Percentiles rank a stretch among this genome's conserved stretches.
Evolutionary conservation across 116 monocot species (phyloP).

Genomic region (Zostera marina): DNA sequence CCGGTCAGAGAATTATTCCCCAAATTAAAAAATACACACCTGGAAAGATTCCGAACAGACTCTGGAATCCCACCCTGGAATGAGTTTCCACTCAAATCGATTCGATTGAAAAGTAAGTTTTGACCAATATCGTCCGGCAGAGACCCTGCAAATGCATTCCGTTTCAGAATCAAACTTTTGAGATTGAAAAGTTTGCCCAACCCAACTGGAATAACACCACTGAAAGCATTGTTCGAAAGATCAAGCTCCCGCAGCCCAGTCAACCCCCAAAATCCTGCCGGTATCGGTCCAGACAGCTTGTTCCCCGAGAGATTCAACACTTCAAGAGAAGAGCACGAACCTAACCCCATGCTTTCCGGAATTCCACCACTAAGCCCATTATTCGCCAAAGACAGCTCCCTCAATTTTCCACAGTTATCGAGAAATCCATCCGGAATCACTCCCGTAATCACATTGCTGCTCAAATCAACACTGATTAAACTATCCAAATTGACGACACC

Average conservation of each 20-base stretch:
- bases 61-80: conserved; percentile 38
- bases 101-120: conserved; percentile 3
- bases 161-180: conserved; percentile 13
- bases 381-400: conserved; percentile 28
- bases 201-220: conserved; percentile 28
- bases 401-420: conserved; percentile 37
- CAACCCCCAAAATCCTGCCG: conserved; percentile 20
- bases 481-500: conserved; percentile 17
- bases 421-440: conserved; percentile 38
- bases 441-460: conserved; percentile 45
- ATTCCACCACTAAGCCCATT: conserved; percentile 44
- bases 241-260: conserved; percentile 28
- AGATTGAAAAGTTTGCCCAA: conserved; percentile 22
- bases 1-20: conserved; percentile 41
- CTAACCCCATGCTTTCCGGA: conserved; percentile 29
- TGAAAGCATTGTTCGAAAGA: conserved; percentile 27
- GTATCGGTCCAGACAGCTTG: conserved; percentile 36
- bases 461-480: conserved; percentile 31
- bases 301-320: conserved; percentile 52
- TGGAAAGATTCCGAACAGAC: conserved; percentile 28
- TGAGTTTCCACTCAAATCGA: conserved; percentile 35
- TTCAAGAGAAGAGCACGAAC: conserved; percentile 31
- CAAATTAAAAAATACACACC: conserved; percentile 12
- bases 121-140: conserved; percentile 36
- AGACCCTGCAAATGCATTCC: conserved; percentile 25